Conservation (phyloP, 2,329 filamentous ascomycete species). For the Cercospora sp. region DNA sequence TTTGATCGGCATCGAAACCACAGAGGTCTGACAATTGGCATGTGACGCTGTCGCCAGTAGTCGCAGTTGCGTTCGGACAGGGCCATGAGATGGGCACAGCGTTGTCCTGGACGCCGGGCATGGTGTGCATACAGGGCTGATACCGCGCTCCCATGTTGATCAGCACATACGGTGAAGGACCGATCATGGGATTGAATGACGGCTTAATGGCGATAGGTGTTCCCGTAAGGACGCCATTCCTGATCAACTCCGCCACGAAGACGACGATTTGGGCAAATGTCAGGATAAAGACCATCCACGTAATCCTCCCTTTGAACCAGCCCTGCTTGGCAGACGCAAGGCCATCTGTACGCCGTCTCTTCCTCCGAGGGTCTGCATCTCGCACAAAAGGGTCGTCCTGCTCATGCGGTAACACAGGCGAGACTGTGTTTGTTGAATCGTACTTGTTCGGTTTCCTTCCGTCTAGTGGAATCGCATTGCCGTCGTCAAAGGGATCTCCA, state of each 20-base stretch:
- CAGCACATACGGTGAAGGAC: slow-evolving; percentile 82
- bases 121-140: slow-evolving; percentile 90
- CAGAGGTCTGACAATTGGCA: slow-evolving; percentile 81
- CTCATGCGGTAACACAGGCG: slow-evolving; percentile 43
- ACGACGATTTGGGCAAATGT: slow-evolving; percentile 75
- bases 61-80: slow-evolving; percentile 72
- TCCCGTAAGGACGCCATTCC: slow-evolving; percentile 75
- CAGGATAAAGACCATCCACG: slow-evolving; percentile 81
- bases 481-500: slow-evolving; percentile 50
- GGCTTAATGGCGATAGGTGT: slow-evolving; percentile 78
- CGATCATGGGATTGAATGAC: slow-evolving; percentile 94
- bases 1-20: slow-evolving; percentile 74
- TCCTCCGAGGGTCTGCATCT: slow-evolving; percentile 36
- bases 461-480: slow-evolving; percentile 51
- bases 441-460: slow-evolving; percentile 39
- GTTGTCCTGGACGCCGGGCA: slow-evolving; percentile 55
- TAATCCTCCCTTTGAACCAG: slow-evolving; percentile 60
- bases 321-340: slow-evolving; percentile 44
- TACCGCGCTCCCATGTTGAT: slow-evolving; percentile 98
- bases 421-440: slow-evolving; percentile 40
- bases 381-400: slow-evolving; percentile 43
- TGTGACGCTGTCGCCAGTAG: slow-evolving; percentile 55
- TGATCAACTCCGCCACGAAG: slow-evolving; percentile 85
- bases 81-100: slow-evolving; percentile 64
- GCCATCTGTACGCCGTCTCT: slow-evolving; percentile 23